Evolutionary conservation across 164 flowering plant genomes (phyloP).

Genomic region (Vitis vinifera): ASM3070453v1 NC_081810.1:5348001-5348500

Average conservation of each 20-base stretch:
- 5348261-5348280: constrained; percentile 17
- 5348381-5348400: constrained; percentile 96
- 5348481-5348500: constrained; percentile 46
- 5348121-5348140: neutral
- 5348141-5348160: constrained; percentile 6
- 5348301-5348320: constrained; percentile 23
- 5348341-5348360: constrained; percentile 66
- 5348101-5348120: no score
- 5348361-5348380: constrained; percentile 83
- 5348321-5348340: constrained; percentile 83
- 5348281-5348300: constrained; percentile 14
- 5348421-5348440: constrained; percentile 93
- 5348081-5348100: no score
- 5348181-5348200: constrained; percentile 93
- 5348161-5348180: constrained; percentile 53
- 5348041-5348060: no score
- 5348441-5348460: constrained; percentile 59
- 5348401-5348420: constrained; percentile 99
- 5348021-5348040: neutral
- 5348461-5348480: constrained; percentile 36
- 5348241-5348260: constrained; percentile 68
- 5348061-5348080: no score
- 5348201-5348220: constrained; percentile 72
- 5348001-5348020: constrained; percentile 1
- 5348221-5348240: constrained; percentile 95